Percentiles rank a stretch among this genome's conserved stretches.
These are phyloP conservation scores for Sesbania bispinosa DNA, from an alignment of 306 rosid genomes.

Conservation along the genomic window DNA sequence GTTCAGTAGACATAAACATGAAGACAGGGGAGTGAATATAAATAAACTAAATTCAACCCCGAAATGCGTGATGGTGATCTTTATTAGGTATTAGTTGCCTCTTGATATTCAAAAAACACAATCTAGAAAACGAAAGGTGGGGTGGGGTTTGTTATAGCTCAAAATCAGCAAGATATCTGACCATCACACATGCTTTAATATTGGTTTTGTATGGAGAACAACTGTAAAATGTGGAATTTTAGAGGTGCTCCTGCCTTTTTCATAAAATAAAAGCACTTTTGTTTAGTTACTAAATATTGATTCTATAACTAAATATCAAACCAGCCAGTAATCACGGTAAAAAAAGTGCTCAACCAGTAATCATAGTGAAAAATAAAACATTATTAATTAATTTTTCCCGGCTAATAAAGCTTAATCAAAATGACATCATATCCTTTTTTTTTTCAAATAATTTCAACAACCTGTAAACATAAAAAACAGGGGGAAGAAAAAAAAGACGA, in stretches of 20 bases:
- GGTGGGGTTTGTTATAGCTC: conserved; percentile 34
- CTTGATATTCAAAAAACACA: conserved; percentile 21
- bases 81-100: conserved; percentile 43
- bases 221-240: conserved; percentile 39
- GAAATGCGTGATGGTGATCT: conserved; percentile 32
- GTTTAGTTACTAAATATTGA: background rate
- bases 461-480: background rate
- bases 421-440: background rate
- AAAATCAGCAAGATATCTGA: conserved; percentile 12
- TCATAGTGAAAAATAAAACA: background rate
- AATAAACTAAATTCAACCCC: background rate
- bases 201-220: conserved; percentile 44
- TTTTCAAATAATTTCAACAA: conserved; percentile 1
- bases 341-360: background rate
- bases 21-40: conserved; percentile 1
- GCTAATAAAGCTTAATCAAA: background rate
- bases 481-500: background rate
- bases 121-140: conserved; percentile 13
- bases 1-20: conserved; percentile 16
- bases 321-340: conserved; percentile 7
- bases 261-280: conserved; percentile 20
- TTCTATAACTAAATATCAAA: background rate
- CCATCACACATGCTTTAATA: conserved; percentile 28
- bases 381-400: background rate
- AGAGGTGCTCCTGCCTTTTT: conserved; percentile 6